A percentile compares a stretch with the other conserved stretches of the same genome.
Conservation (phyloP, 352 stramenopile species). For the Phytopythium sindhum region DNA sequence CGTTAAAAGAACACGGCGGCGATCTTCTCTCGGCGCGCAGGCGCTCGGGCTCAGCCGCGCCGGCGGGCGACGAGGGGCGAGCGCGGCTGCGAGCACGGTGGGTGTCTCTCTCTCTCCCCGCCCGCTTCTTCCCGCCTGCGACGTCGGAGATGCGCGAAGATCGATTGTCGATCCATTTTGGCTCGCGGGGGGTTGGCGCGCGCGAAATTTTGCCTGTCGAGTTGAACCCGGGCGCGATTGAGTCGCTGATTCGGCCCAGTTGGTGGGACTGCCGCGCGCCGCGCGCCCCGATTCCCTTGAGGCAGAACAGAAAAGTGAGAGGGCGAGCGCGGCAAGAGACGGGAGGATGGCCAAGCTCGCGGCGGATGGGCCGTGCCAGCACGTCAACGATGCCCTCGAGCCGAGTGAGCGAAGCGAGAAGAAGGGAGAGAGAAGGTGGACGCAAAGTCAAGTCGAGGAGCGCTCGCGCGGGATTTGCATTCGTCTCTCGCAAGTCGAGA, state of each 20-base stretch:
- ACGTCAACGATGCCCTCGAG: background rate
- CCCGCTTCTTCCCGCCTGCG: background rate
- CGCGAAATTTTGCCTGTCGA: background rate
- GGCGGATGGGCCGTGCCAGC: background rate
- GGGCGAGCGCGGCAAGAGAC: background rate
- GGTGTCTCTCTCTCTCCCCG: background rate
- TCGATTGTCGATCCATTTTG: background rate
- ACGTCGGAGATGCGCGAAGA: background rate
- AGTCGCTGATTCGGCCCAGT: background rate
- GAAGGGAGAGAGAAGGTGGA: background rate
- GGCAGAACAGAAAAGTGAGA: background rate
- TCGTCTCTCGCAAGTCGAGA: background rate
- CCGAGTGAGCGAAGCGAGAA: background rate
- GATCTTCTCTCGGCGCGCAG: no score
- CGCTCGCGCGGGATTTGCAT: background rate
- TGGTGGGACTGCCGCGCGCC: background rate
- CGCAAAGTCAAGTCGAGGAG: background rate
- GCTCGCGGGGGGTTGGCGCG: background rate
- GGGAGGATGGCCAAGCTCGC: background rate
- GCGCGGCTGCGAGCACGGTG: background rate
- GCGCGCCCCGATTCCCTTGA: background rate
- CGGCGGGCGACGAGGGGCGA: background rate
- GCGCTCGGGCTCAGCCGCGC: no score
- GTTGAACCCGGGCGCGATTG: background rate
- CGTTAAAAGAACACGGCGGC: no score